These are phyloP conservation scores for Cladosporium phlei DNA, from an alignment of 2,329 filamentous ascomycete species.

Conservation along the genomic window DNA sequence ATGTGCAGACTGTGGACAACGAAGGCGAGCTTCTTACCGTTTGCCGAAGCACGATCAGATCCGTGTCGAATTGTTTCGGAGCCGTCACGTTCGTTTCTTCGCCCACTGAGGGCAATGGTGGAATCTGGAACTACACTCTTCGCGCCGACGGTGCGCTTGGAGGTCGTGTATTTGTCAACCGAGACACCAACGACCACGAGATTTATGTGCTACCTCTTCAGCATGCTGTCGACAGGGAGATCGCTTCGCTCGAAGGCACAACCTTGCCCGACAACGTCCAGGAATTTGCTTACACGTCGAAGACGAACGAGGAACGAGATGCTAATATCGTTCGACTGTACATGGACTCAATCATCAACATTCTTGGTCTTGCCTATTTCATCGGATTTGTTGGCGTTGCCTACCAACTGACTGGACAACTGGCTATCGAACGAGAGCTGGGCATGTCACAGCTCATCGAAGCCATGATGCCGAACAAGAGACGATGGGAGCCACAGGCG, in stretches of 20 bases:
- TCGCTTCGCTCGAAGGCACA: slow-evolving; percentile 52
- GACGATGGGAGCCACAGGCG: slow-evolving; percentile 70
- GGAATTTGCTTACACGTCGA: slow-evolving; percentile 72
- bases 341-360: slow-evolving; percentile 68
- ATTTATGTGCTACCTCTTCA: slow-evolving; percentile 77
- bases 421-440: slow-evolving; percentile 78
- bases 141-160: slow-evolving; percentile 69
- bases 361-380: slow-evolving; percentile 73
- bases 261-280: slow-evolving; percentile 38
- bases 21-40: slow-evolving; percentile 56
- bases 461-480: slow-evolving; percentile 78
- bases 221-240: slow-evolving; percentile 69
- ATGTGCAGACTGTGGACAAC: slow-evolving; percentile 50
- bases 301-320: slow-evolving; percentile 63
- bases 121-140: slow-evolving; percentile 81
- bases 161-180: slow-evolving; percentile 58
- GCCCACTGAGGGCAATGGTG: slow-evolving; percentile 61
- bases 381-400: slow-evolving; percentile 74
- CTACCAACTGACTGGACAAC: slow-evolving; percentile 81
- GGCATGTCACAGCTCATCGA: slow-evolving; percentile 87
- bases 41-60: slow-evolving; percentile 55
- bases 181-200: slow-evolving; percentile 67
- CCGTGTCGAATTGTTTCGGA: slow-evolving; percentile 67
- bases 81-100: slow-evolving; percentile 73
- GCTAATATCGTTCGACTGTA: slow-evolving; percentile 64